Evolutionary conservation across 1,284 basidiomycete genomes (phyloP).

Genomic region (Tilletia setariae): DNA sequence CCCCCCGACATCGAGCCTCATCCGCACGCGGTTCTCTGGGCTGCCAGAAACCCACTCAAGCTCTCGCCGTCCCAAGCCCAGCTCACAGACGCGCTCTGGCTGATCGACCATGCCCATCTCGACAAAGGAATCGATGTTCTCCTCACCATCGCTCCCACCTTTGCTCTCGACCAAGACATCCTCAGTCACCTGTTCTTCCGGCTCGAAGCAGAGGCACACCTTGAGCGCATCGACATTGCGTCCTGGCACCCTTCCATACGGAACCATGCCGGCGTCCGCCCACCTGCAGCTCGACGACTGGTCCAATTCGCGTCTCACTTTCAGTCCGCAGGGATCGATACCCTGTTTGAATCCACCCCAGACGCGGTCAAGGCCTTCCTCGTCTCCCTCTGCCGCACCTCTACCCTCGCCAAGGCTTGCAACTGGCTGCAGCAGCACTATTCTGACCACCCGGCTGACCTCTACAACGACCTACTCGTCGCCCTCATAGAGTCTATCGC

Average conservation of each 20-base stretch:
- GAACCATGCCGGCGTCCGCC: slow-evolving; percentile 5
- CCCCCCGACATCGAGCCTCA: background rate
- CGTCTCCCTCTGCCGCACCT: background rate
- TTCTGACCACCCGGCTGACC: background rate
- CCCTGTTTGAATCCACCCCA: background rate
- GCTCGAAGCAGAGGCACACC: background rate
- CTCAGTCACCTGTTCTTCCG: slow-evolving; percentile 10
- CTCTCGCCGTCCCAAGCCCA: background rate
- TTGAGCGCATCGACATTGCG: background rate
- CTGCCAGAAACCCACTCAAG: background rate
- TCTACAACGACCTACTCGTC: background rate
- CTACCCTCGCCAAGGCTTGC: background rate
- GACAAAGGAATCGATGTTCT: background rate
- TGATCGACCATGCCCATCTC: slow-evolving; percentile 11
- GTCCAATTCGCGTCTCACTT: background rate
- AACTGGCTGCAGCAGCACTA: background rate
- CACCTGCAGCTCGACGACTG: background rate
- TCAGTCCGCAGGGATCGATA: background rate
- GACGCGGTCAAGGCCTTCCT: background rate
- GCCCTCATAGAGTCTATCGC: background rate
- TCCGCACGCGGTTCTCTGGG: background rate
- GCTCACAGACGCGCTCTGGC: slow-evolving; percentile 7
- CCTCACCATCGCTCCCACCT: background rate
- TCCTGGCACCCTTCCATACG: background rate
- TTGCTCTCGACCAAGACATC: background rate